Evolutionary conservation across 2,329 filamentous ascomycete species (phyloP), one percentile per base, ranked within the genome.

Genomic region (Leptographium lundbergii): DNA sequence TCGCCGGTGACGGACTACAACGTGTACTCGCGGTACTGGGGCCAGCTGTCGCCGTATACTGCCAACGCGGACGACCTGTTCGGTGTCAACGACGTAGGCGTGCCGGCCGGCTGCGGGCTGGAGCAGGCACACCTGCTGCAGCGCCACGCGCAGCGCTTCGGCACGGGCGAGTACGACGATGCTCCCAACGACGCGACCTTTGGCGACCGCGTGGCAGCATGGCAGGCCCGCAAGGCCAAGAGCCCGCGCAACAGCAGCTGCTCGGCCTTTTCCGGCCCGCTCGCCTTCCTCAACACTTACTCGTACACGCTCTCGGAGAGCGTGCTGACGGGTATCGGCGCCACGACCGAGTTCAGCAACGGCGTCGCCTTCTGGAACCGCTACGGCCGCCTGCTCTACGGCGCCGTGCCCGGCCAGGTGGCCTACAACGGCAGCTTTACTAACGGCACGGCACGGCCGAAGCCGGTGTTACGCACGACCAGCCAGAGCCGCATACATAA

Each of bases 101-200:
- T 78, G 9, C 80, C 80, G 0, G 69, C 74, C 54, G 77, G 77
- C n/a, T 82, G 80, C 67, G 78, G 81, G 66, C 69, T 82, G 58
- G 75, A 78, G 60, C 77, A 81, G 65, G 77, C 72, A 0, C 78
- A 81, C 63, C 69, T 74, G 6, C 71, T 83, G 19, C 79, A 82
- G 64, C 73, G 80, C 32, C 80, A 82, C 66, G 76, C 77, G 0
- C 71, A 82, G 61, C 73, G 80, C 27, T 81, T 79, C 51, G 77
- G 69, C 14, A 71, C 68, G 57, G 67, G 70, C 22, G 70, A 68
- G 60, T 69, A 69, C 32, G 72, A 79, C 61, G 80, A 82, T 63
- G 79, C 76, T 1, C 64, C 62, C 25, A 79, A 77, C 62, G 74
- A 80, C 62, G 71, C 72, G 52, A 65, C 68, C 14, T 82, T 82